These are phyloP conservation scores for Leucocoprinus sp. DNA, from an alignment of 768 basidiomycete genomes.

Conservation along the genomic window DNA sequence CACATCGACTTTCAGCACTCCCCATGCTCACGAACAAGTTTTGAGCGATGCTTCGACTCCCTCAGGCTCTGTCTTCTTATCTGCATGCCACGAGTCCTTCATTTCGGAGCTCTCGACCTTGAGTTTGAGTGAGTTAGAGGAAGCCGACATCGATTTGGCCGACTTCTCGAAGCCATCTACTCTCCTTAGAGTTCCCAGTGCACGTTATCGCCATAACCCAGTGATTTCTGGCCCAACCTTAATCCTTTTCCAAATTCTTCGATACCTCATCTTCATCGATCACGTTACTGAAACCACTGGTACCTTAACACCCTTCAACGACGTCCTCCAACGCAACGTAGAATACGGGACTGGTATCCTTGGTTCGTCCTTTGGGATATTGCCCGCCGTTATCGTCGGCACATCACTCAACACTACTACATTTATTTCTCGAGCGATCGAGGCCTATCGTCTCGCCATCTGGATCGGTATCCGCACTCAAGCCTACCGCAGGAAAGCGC, in stretches of 20 bases:
- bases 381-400: slow-evolving; percentile 44
- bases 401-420: slow-evolving; percentile 30
- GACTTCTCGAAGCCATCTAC: slow-evolving; percentile 36
- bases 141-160: slow-evolving; percentile 28
- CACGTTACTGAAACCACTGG: slow-evolving; percentile 3
- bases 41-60: slow-evolving; percentile 33
- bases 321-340: slow-evolving; percentile 26
- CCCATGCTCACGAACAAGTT: slow-evolving; percentile 28
- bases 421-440: slow-evolving; percentile 36
- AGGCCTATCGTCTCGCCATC: slow-evolving; percentile 42
- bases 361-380: slow-evolving; percentile 51
- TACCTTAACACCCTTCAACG: slow-evolving; percentile 18
- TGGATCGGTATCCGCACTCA: slow-evolving; percentile 45
- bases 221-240: slow-evolving; percentile 40
- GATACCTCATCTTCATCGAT: slow-evolving; percentile 40
- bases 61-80: slow-evolving; percentile 35
- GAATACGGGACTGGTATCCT: slow-evolving; percentile 30
- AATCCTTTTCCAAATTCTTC: slow-evolving; percentile 43
- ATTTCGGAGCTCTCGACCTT: slow-evolving; percentile 39
- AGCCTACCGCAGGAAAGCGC: slow-evolving; percentile 18
- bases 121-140: slow-evolving; percentile 25
- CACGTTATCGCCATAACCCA: slow-evolving; percentile 34
- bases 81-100: slow-evolving; percentile 44
- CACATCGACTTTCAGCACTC: slow-evolving; percentile 24
- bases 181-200: slow-evolving; percentile 29